Conservation (phyloP, 257 asterid genomes). For the Fraxinus pennsylvanica region DNA sequence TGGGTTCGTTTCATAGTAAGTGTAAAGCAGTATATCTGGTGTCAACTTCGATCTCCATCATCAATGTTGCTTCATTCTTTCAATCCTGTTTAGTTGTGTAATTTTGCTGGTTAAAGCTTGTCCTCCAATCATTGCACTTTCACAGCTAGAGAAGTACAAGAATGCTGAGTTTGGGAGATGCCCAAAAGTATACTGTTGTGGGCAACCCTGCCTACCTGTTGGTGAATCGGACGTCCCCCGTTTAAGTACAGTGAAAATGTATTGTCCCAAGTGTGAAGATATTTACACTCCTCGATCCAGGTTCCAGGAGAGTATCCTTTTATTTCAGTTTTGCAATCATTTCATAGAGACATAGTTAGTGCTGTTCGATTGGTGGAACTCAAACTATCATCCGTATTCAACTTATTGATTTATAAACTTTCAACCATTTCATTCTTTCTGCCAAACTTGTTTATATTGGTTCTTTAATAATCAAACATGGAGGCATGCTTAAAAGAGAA, state of each 20-base stretch:
- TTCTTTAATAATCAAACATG: not conserved
- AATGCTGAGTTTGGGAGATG: constrained; percentile 73
- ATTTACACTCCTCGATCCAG: constrained; percentile 58
- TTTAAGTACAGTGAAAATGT: constrained; percentile 52
- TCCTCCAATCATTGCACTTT: constrained; percentile 9
- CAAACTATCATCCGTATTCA: not conserved
- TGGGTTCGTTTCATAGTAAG: not conserved
- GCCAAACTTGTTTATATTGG: not conserved
- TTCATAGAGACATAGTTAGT: not conserved
- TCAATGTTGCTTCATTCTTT: not conserved
- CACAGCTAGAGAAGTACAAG: constrained; percentile 64
- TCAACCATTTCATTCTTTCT: not conserved
- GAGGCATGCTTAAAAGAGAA: not conserved
- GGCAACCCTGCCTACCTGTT: constrained; percentile 69
- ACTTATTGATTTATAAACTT: not conserved
- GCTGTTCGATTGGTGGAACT: not conserved
- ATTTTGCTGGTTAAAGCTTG: not conserved
- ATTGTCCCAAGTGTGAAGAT: constrained; percentile 65
- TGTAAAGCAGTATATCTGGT: not conserved
- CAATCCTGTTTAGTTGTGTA: not conserved
- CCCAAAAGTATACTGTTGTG: constrained; percentile 60
- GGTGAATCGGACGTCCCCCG: constrained; percentile 65
- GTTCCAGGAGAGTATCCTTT: constrained; percentile 66
- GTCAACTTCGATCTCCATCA: not conserved
- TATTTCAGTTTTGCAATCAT: not conserved